Evolutionary conservation across 805 yeast species (phyloP), one percentile per base, ranked within the genome.

Genomic region (Starmerella vaccinii): DNA sequence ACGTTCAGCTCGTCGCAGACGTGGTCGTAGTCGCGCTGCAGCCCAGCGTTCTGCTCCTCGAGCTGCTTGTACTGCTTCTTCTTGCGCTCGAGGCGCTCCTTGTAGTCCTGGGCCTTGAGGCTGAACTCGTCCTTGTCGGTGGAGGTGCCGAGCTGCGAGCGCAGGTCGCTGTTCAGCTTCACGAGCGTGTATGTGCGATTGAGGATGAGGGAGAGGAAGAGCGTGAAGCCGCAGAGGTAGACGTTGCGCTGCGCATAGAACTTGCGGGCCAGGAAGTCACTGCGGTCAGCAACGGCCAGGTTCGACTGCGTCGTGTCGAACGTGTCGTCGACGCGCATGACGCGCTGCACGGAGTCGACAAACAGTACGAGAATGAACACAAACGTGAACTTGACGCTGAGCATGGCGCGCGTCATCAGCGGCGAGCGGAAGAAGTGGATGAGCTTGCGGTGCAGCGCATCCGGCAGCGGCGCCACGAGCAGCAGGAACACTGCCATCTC

Each of bases 241-340:
- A 88, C 79, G 73, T 92, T 92, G 71, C 99, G 80, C 71, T 92
- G 98, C 19, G 97, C 87, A 64, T 89, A 89, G 68, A 92, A 92
- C 63, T 88, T 77, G 68, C 96, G 78, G 21, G 96, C 92, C 67
- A 84, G 88, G 50, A 84, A 74, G 63, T 92, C 97, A 19, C 87
- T 71, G 52, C 95, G 75, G 60, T 84, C 90, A 42, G 67, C 68
- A 43, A 68, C 63, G 35, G 64, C 61, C 42, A 68, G 66, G 47
- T 67, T 59, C 27, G 67, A 58, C 5, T 61, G 46, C 63, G 64
- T 41, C 58, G 61, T 34, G 37, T 70, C 65, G 62, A 82, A 70
- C 62, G 85, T 95, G 21, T 53, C 63, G 43, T 73, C 71, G 32
- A 87, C 86, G 21, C 81, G 70, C 63, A 75, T 75, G 37, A 87